Evolutionary conservation across 2,329 filamentous ascomycete genomes (phyloP), one percentile per base, ranked within the genome.

Genomic region (Aspergillus transmontanensis): DNA sequence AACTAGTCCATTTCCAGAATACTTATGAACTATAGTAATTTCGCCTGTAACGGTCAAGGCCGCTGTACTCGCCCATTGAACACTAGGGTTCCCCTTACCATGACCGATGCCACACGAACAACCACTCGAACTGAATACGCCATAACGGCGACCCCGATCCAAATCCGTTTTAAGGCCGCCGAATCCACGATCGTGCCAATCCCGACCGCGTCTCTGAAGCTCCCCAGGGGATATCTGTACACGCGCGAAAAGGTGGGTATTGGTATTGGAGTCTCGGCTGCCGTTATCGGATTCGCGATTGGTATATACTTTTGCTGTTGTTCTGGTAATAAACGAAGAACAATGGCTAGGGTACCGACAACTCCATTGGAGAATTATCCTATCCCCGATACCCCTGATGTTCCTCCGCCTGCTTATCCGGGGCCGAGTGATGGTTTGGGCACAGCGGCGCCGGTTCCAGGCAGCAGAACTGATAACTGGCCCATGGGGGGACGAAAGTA

Each of bases 141-240:
- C 1, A 57, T 66, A 4, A 66, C 61, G 26, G 66, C 61, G 3
- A 64, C 64, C 7, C 57, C 61, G 0, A 66, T 69, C 36, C 66
- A 68, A 30, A 65, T 68, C 23, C 66, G 63, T 1, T 69, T 66
- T 54, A 58, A 46, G 30, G 63, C 62, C 1, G 50, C 61, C 19
- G 62, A 69, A 34, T 69, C 67, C 0, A 56, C 50, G 2, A n/a
- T 61, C 14, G 62, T 64, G 5, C 62, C 58, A 12, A 45, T 59
- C 12, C 66, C 66, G 30, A 28, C 60, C 46, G 26, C 59, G 26
- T 51, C 61, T 11, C 50, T 64, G 14, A 19, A 19, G 11, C 28
- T 64, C 1, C 62, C 62, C 2, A n/a, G 43, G 6, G 54, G 51
- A n/a, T 61, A 26, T 21, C 45, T 68, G 9, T 45, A 43, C 48